Base-by-base conservation (phyloP, 192 early-diverging fungal genomes). In the Backusella australiensis region DNA sequence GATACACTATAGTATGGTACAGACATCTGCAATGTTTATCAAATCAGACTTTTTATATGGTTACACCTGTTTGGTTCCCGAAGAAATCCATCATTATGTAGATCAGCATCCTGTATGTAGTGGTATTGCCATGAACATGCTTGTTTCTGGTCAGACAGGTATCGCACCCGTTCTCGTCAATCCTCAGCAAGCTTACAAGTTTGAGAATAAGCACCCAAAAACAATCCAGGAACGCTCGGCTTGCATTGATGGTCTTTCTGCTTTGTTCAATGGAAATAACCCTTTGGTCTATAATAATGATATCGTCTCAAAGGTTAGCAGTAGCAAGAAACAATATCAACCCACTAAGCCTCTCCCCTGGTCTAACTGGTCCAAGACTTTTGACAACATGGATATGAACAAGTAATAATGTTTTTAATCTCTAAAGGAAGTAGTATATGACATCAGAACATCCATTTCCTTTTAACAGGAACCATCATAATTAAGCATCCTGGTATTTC, bases 61-160 rank as follows among this genome's bases (percentile, higher is more conserved):
- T n/a, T 80, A 80, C 44, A 79, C 78, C 21, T 80, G 78, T 63
- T 34, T 79, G n/a, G 46, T 80, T 26, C 78, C 77, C 0, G 49
- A 35, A 21, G 19, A 42, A 41, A 65, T 80, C 23, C 78, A 80
- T n/a, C 53, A 67, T 34, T 80, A 79, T 15, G 38, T 80, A 9
- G 78, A 80, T 44, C 21, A 36, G 14, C 35, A 65, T n/a, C 44
- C 46, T 21, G 72, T 80, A 38, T 80, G 78, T 41, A 59, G 41
- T 21, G 70, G 71, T 32, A 79, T 80, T 71, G 78, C 78, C 19
- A 32, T 79, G 32, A 79, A 79, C 21, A 72, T 80, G 68, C 19
- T 80, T 19, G 78, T 49, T 26, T 19, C 67, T 17, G 78, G 78
- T 46, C 72, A 36, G 21, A 63, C 78, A n/a, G 78, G 78, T 39